Evolutionary conservation across 1,284 basidiomycete species (phyloP).

Genomic region (Bjerkandera adusta): DNA sequence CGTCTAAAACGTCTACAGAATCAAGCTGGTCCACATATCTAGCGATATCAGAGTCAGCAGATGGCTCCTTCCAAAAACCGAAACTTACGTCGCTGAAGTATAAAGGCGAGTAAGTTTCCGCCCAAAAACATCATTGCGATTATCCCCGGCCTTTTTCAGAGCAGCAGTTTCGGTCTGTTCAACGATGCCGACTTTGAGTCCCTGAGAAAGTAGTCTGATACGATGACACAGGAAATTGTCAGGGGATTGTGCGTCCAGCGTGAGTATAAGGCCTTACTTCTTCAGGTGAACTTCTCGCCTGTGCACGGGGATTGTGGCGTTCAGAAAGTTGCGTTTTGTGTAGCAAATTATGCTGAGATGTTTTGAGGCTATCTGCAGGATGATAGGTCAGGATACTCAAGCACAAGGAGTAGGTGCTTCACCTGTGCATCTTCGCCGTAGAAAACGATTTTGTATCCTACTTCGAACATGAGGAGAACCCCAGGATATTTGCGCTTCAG

Average conservation of each 20-base stretch:
- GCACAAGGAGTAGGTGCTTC: conserved; percentile 8
- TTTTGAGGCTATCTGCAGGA: conserved; percentile 68
- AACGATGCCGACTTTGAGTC: conserved; percentile 89
- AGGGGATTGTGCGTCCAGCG: neutral
- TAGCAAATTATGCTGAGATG: conserved; percentile 85
- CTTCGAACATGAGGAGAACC: conserved; percentile 82
- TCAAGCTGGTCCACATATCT: conserved; percentile 77
- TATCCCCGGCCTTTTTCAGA: conserved; percentile 88
- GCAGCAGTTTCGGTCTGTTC: conserved; percentile 95
- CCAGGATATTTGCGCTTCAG: conserved; percentile 76
- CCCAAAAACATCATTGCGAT: conserved; percentile 79
- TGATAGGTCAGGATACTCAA: neutral
- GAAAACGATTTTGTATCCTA: conserved; percentile 88
- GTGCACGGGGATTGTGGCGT: conserved; percentile 82
- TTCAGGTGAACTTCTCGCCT: conserved; percentile 85
- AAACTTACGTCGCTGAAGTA: conserved; percentile 82
- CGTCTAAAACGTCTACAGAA: conserved; percentile 64
- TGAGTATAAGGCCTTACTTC: conserved; percentile 53
- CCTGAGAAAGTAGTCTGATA: conserved; percentile 76
- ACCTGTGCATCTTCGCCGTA: conserved; percentile 89
- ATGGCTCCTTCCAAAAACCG: too few relatives aligned
- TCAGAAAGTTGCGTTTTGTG: conserved; percentile 75
- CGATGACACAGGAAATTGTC: neutral
- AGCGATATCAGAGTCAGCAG: neutral
- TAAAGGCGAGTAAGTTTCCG: conserved; percentile 82